Base-by-base conservation (phyloP, 345 rosid genomes). In the Sisymbrium altissimum region DNA sequence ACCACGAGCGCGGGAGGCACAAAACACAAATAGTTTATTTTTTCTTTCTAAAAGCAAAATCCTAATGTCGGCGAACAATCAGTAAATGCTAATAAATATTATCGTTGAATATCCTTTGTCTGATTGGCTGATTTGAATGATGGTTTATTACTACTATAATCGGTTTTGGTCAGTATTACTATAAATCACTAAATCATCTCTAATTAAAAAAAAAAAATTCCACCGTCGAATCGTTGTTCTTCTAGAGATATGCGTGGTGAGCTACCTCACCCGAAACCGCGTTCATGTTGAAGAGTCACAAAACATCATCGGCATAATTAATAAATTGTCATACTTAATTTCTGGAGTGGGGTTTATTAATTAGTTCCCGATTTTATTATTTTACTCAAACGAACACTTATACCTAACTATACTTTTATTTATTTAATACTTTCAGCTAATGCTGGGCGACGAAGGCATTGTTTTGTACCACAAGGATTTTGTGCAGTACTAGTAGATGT, bases 251-350 rank as follows among this genome's bases (percentile, higher is more conserved):
- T 70, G 76, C 72, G 61, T 70, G 54, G 74, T 76, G 67, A 70
- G 64, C 46, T 45, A 77, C 50, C 76, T 44, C 80, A 70, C 71
- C 75, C 68, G 72, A 71, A 64, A 71, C 46, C 80, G 72, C 62
- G 80, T 77, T 27, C 55, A 58, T 64, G 50, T 76, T 38, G n/a
- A 11, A 23, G 48, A 54, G 52, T 36, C 74, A 61, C 64, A 68
- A 46, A 66, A 43, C 65, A 64, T 4, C 36, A 55, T 36, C 30
- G 19, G 15, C n/a, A 65, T 35, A 73, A 21, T 19, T 15, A 38
- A 61, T 60, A 14, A 5, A 7, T 27, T n/a, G 6, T 25, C 14
- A 4, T 45, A 4, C 0, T 56, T 61, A 71, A 38, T 54, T 64
- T 65, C 0, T 64, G 65, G 53, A 21, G 67, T 48, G 67, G 39